Evolutionary conservation across 257 asterid genomes (phyloP).

Genomic region (Cinchona pubescens): DNA sequence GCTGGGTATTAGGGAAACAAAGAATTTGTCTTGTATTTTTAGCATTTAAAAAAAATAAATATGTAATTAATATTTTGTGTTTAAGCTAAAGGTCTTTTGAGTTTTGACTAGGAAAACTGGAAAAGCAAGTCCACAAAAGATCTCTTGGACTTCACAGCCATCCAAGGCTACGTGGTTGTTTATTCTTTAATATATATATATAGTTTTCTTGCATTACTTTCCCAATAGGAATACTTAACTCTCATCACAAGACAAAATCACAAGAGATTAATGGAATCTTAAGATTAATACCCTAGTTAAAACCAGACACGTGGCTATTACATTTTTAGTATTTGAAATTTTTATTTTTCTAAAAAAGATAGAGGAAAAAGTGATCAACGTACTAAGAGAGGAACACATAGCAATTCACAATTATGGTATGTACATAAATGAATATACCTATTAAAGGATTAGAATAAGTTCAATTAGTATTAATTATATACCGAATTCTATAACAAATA

Average conservation of each 20-base stretch:
- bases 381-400: too few relatives aligned
- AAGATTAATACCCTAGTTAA: slow-evolving; percentile 3
- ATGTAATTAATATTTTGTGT: neutral
- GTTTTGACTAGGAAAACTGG: slow-evolving; percentile 14
- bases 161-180: neutral
- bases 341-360: too few relatives aligned
- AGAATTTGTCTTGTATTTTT: neutral
- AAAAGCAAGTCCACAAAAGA: neutral
- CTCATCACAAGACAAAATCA: neutral
- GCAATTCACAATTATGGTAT: too few relatives aligned
- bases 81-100: neutral
- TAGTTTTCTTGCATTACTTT: neutral
- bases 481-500: too few relatives aligned
- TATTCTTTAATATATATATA: too few relatives aligned
- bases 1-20: neutral
- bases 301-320: slow-evolving; percentile 18
- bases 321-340: too few relatives aligned
- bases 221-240: neutral
- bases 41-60: neutral
- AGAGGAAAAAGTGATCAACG: too few relatives aligned
- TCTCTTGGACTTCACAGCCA: neutral
- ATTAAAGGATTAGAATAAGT: too few relatives aligned
- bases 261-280: neutral
- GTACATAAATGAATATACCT: too few relatives aligned
- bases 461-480: too few relatives aligned